phyloP scores from a whole-genome alignment of 2,329 filamentous ascomycete species.

The Talaromyces sp. region DNA sequence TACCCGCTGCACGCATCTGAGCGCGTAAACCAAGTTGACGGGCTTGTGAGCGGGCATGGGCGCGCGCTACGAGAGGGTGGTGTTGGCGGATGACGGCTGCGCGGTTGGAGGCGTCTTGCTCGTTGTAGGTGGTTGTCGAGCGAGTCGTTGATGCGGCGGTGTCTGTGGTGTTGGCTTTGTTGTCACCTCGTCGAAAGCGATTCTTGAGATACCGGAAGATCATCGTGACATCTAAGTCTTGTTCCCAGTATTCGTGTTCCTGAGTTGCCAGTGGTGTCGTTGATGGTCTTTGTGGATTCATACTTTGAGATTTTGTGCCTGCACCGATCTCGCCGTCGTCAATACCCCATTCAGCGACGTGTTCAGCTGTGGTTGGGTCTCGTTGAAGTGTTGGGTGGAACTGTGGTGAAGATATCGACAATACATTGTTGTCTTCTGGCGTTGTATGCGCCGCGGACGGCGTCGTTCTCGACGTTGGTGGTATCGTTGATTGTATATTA shows the following conservation, averaged over 20 bases:
- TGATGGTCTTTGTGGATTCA: conserved; percentile 28
- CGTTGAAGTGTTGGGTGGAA: conserved; percentile 20
- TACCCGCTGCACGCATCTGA: conserved; percentile 20
- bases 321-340: conserved; percentile 54
- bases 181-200: conserved; percentile 60
- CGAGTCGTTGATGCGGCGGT: conserved; percentile 26
- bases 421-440: conserved; percentile 28
- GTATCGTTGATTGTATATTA: conserved; percentile 15
- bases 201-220: conserved; percentile 83
- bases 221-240: conserved; percentile 82
- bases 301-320: conserved; percentile 50
- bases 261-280: conserved; percentile 45
- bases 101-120: conserved; percentile 67
- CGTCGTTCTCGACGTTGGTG: conserved; percentile 17
- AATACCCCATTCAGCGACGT: conserved; percentile 63
- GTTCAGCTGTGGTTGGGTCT: conserved; percentile 37
- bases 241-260: conserved; percentile 79
- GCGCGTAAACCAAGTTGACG: conserved; percentile 40
- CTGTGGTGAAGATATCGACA: conserved; percentile 48
- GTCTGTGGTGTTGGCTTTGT: conserved; percentile 43
- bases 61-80: conserved; percentile 74
- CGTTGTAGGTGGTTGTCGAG: conserved; percentile 25
- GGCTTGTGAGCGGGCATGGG: conserved; percentile 42
- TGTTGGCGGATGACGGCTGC: conserved; percentile 82
- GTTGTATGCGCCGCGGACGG: conserved; percentile 20